Evolutionary conservation across 768 basidiomycete genomes (phyloP), one percentile per base, ranked within the genome.

Genomic region (Amanita subjunquillea): DNA sequence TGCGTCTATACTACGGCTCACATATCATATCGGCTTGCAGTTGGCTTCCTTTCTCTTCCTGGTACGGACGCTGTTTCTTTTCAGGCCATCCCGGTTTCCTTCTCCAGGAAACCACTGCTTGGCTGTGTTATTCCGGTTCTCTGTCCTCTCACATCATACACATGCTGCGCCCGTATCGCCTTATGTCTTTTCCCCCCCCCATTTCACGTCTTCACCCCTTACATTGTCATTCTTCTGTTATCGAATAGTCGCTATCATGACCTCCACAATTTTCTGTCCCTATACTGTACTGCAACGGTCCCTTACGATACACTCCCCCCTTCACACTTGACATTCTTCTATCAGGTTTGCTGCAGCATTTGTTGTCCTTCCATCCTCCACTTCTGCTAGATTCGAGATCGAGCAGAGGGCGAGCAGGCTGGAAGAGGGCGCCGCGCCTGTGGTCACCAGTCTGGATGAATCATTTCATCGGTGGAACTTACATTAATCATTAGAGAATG

Each of bases 31-130:
- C 61, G 64, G 64, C 62, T 64, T 59, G 57, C 56, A 57, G 56
- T 58, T 60, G 61, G 63, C 62, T 51, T 59, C 59, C 56, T 55
- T 55, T 52, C 62, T 68, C 67, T 68, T 75, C 67, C 65, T 67
- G 67, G 72, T 69, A 85, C 83, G 85, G 85, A 87, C 85, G 85
- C 84, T 83, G 68, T 77, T 54, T 77, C 82, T 78, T 66, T 74
- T 83, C 43, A 29, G 25, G 51, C 79, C 80, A 82, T 45, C 64
- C 61, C 59, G 60, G 55, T 59, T 56, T 55, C 60, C 62, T 42
- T 48, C 44, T 8, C 38, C 15, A 55, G 55, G 50, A 41, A 45
- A 45, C 50, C 45, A 55, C 10, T 38, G 45, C 37, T 47, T 55
- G 49, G 58, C 56, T 50, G 54, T 51, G 47, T 60, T 42, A 54